phyloP scores from a whole-genome alignment of 768 basidiomycete species.

The Jaapia argillacea region DNA sequence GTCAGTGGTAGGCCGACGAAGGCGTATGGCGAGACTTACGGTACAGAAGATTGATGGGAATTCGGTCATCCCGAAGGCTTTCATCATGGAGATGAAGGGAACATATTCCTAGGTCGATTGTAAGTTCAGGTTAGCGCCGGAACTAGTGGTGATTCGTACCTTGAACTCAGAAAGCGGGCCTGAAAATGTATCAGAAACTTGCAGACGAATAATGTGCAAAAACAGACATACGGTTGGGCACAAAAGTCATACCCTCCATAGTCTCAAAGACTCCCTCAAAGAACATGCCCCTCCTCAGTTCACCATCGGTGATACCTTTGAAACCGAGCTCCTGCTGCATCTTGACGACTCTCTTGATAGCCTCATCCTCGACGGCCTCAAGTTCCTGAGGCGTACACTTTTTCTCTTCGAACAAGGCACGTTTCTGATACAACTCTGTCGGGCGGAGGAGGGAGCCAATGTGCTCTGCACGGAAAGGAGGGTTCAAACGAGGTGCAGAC shows the following conservation, averaged over 20 bases:
- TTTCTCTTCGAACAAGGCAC: slow-evolving; percentile 30
- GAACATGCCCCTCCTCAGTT: slow-evolving; percentile 43
- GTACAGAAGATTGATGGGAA: slow-evolving; percentile 12
- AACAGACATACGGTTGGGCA: slow-evolving; percentile 33
- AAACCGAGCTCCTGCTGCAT: slow-evolving; percentile 47
- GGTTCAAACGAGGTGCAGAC: slow-evolving; percentile 10
- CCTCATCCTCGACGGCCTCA: slow-evolving; percentile 36
- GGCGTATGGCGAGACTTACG: slow-evolving; percentile 5
- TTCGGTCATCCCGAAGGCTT: slow-evolving; percentile 10
- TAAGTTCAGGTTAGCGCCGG: background rate
- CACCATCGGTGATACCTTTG: slow-evolving; percentile 52
- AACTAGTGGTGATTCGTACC: slow-evolving; percentile 18
- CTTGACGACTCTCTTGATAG: slow-evolving; percentile 39
- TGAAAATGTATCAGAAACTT: background rate
- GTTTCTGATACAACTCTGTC: slow-evolving; percentile 33
- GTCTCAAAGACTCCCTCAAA: slow-evolving; percentile 63
- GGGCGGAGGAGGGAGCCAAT: slow-evolving; percentile 56
- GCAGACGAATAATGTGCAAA: slow-evolving; percentile 1
- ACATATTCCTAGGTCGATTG: slow-evolving; percentile 9
- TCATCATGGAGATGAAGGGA: slow-evolving; percentile 14
- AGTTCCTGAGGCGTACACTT: slow-evolving; percentile 34
- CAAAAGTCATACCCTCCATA: slow-evolving; percentile 48
- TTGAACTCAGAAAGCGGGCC: slow-evolving; percentile 27
- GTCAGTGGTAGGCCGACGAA: background rate
- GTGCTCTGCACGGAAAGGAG: slow-evolving; percentile 44